A percentile compares a stretch with the other conserved stretches of the same genome.
Evolutionary conservation across 1,284 basidiomycete genomes (phyloP).

Genomic region (Apiotrichum sp.): DNA sequence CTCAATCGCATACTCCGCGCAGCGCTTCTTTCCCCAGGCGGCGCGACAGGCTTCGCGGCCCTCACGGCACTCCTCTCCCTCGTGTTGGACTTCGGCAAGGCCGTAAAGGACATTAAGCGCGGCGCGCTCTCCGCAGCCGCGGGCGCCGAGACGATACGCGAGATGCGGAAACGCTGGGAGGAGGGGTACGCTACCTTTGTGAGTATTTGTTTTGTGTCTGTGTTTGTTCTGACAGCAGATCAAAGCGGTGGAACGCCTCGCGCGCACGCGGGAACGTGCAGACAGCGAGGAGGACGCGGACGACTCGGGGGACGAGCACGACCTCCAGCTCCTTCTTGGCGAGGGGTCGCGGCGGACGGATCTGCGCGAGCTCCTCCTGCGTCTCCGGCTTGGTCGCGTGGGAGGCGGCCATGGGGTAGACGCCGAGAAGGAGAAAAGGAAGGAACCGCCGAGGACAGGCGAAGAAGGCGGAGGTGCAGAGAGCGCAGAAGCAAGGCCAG

Average conservation of each 20-base stretch:
- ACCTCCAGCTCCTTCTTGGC: conserved; percentile 1
- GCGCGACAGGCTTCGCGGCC: conserved; percentile 58
- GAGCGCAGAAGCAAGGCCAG: no score
- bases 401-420: no score
- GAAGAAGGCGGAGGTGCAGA: neutral
- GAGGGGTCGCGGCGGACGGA: neutral
- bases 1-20: conserved; percentile 70
- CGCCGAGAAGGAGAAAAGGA: neutral
- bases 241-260: neutral
- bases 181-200: neutral
- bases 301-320: neutral
- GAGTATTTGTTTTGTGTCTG: neutral
- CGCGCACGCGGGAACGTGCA: neutral
- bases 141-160: conserved; percentile 49
- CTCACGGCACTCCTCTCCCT: conserved; percentile 61
- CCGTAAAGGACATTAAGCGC: conserved; percentile 59
- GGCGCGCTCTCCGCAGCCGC: conserved; percentile 59
- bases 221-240: neutral
- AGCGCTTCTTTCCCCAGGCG: conserved; percentile 60
- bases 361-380: neutral
- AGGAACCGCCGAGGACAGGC: neutral
- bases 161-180: neutral
- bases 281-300: neutral
- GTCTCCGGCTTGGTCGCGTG: neutral
- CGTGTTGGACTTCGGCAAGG: conserved; percentile 63